Evolutionary conservation across 768 basidiomycete species (phyloP).

Genomic region (Mycena kentingensis): DNA sequence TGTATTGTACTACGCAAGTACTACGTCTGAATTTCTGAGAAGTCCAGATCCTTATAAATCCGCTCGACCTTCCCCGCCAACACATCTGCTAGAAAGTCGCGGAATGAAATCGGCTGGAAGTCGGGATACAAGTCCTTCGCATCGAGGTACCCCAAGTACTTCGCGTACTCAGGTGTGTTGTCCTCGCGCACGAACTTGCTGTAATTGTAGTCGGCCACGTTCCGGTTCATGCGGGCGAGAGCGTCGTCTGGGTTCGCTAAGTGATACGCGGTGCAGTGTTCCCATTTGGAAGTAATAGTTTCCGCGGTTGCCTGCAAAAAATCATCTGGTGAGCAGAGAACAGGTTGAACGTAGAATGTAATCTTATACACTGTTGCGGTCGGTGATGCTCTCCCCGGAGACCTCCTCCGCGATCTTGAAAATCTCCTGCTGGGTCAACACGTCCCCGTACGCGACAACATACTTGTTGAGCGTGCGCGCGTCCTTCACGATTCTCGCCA

Average conservation of each 20-base stretch:
- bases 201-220: slow-evolving; percentile 19
- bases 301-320: neutral
- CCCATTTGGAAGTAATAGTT: neutral
- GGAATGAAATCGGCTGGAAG: slow-evolving; percentile 3
- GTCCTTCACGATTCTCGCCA: slow-evolving; percentile 32
- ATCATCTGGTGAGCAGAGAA: neutral
- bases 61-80: neutral
- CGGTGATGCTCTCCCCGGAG: slow-evolving; percentile 26
- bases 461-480: slow-evolving; percentile 31
- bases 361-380: slow-evolving; percentile 9
- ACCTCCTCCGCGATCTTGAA: slow-evolving; percentile 22
- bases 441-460: slow-evolving; percentile 30
- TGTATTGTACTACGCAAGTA: too few relatives aligned
- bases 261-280: neutral
- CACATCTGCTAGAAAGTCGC: neutral
- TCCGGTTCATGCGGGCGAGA: neutral
- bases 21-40: too few relatives aligned
- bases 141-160: slow-evolving; percentile 29
- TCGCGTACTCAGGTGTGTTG: slow-evolving; percentile 27
- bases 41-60: neutral
- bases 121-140: slow-evolving; percentile 32
- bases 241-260: neutral
- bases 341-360: neutral
- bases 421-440: slow-evolving; percentile 24
- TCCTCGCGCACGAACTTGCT: slow-evolving; percentile 30